phyloP scores from a whole-genome alignment of 2,329 filamentous ascomycete genomes.

The Botrytis byssoidea region DNA sequence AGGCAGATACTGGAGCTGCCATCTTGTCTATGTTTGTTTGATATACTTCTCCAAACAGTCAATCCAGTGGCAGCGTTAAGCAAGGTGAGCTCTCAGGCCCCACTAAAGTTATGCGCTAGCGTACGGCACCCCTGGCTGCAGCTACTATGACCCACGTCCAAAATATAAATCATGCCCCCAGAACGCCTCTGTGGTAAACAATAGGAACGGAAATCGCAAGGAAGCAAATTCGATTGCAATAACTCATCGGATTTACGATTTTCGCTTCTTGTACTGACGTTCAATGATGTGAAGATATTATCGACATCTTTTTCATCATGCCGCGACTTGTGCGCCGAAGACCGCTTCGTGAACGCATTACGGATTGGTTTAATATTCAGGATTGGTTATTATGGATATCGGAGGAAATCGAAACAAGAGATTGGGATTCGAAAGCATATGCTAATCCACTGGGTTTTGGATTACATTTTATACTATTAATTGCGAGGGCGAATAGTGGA shows the following conservation, averaged over 20 bases:
- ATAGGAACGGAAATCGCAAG: constrained; percentile 6
- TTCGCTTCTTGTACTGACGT: not conserved
- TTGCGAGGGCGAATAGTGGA: constrained; percentile 75
- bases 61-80: constrained; percentile 17
- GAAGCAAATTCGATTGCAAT: constrained; percentile 5
- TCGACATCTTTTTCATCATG: constrained; percentile 45
- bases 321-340: constrained; percentile 80
- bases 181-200: constrained; percentile 11
- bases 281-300: constrained; percentile 12
- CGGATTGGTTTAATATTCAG: constrained; percentile 76
- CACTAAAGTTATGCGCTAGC: constrained; percentile 17
- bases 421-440: constrained; percentile 82
- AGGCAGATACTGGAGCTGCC: constrained; percentile 58
- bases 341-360: constrained; percentile 77
- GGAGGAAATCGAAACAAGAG: constrained; percentile 86
- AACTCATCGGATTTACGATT: not conserved
- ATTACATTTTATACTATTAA: constrained; percentile 76
- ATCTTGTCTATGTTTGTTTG: constrained; percentile 42
- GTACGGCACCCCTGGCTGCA: constrained; percentile 16
- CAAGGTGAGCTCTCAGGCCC: constrained; percentile 18
- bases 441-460: constrained; percentile 72
- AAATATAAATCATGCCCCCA: constrained; percentile 3
- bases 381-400: constrained; percentile 90
- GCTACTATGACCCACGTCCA: constrained; percentile 15
- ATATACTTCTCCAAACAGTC: constrained; percentile 21